Base-by-base conservation (phyloP, 2,329 filamentous ascomycete genomes). In the Fusarium tricinctum region DNA sequence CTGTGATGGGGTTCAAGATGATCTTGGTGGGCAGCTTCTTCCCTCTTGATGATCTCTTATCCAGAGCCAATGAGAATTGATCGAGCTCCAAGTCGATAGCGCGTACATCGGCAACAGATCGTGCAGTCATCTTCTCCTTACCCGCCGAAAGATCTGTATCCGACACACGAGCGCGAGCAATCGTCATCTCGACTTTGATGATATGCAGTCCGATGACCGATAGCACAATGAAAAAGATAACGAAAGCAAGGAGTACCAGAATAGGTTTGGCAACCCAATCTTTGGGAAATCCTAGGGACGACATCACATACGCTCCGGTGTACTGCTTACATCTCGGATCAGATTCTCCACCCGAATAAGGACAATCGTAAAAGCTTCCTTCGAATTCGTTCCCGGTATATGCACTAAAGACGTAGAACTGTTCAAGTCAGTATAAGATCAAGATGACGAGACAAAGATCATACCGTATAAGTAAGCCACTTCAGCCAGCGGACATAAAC, bases 401-500 rank as follows among this genome's bases (percentile, higher is more conserved):
- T 3, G 91, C 90, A 0, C 91, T 89, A 71, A 94, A 92, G 0
- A 85, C 86, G 71, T 93, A 94, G 74, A 88, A 91, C 85, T 88
- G 26, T 8, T 1, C 0, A 14, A 10, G 53, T 78, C 45, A 78
- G 70, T 30, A 48, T 6, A 2, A n/a, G 23, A 17, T 28, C 6
- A 5, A 20, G 0, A 8, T 1, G 8, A 8, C 3, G 2, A 55
- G 12, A 3, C 10, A 4, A 3, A 13, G 6, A 73, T 0, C 82
- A 75, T 77, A 85, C 85, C 22, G 85, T 84, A 67, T 89, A 90
- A 2, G 87, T 85, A 23, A 84, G 84, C 81, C 88, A 91, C 74
- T 93, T 94, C 3, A 92, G 80, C 92, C 92, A 94, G 56, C 91
- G 84, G n/a, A 93, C 87, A 71, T 93, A 94, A 2, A 94, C 82